Conservation (phyloP, 345 rosid genomes). For the Syzygium jambos region DNA sequence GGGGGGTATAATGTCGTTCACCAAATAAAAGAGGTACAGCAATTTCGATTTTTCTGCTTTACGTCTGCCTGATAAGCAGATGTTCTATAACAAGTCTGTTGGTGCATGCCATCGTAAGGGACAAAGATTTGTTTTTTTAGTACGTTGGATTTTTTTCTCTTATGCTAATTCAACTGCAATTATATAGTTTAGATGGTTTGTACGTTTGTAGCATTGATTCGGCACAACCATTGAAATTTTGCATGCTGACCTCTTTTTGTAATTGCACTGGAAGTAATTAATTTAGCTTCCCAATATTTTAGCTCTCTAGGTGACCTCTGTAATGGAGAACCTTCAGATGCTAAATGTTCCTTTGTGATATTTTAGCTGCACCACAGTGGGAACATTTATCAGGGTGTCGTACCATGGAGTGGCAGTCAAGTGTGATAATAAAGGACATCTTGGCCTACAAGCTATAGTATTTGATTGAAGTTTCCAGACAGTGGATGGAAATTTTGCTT, state of each 20-base stretch:
- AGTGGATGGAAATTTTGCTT: background rate
- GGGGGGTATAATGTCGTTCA: constrained; percentile 72
- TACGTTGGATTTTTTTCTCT: background rate
- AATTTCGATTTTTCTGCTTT: background rate
- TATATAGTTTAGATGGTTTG: background rate
- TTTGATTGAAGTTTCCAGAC: background rate
- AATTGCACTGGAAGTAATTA: background rate
- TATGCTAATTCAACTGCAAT: background rate
- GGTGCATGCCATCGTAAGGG: background rate
- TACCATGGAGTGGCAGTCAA: background rate
- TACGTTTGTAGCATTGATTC: background rate
- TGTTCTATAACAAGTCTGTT: background rate
- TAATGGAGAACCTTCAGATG: background rate
- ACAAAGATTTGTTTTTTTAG: background rate
- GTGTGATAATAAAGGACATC: background rate
- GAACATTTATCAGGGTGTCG: background rate
- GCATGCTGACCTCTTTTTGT: background rate
- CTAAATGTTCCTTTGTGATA: background rate
- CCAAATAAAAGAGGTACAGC: constrained; percentile 48
- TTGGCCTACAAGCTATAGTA: background rate
- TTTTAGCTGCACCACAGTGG: background rate
- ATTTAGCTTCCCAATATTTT: background rate
- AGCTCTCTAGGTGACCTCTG: background rate
- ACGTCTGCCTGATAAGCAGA: background rate
- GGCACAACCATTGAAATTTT: background rate